Percentiles rank a stretch among this genome's conserved stretches.
These are phyloP conservation scores for Solanum virginianum DNA, from an alignment of 257 asterid genomes.

Conservation along the genomic window DNA sequence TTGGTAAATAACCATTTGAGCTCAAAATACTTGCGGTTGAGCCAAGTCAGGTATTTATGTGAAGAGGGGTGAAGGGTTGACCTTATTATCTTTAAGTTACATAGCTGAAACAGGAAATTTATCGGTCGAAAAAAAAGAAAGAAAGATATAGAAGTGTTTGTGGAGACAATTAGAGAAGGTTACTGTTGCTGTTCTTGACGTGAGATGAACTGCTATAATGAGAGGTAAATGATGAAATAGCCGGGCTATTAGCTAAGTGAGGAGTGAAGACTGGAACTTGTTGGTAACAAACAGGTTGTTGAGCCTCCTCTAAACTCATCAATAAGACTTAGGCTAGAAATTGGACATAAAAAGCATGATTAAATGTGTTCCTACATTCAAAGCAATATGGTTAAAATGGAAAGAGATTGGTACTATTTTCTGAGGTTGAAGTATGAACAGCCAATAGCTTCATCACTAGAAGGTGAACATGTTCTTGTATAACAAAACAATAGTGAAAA, in stretches of 20 bases:
- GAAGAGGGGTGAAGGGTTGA: neutral
- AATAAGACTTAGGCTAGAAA: neutral
- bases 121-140: neutral
- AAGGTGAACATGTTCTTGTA: neutral
- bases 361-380: neutral
- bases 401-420: neutral
- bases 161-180: neutral
- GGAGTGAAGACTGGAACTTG: neutral
- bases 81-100: neutral
- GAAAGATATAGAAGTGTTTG: neutral
- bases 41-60: neutral
- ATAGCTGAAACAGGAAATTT: neutral
- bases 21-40: neutral
- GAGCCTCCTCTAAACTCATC: neutral
- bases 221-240: neutral
- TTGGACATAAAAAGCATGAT: neutral
- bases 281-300: neutral
- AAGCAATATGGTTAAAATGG: neutral
- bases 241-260: neutral
- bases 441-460: neutral
- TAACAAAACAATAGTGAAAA: neutral
- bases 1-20: neutral
- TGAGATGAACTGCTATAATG: neutral
- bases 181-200: neutral
- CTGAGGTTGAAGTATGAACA: neutral